These are phyloP conservation scores for Pseudogymnoascus sp. DNA, from an alignment of 2,329 filamentous ascomycete species.

Conservation along the genomic window DNA sequence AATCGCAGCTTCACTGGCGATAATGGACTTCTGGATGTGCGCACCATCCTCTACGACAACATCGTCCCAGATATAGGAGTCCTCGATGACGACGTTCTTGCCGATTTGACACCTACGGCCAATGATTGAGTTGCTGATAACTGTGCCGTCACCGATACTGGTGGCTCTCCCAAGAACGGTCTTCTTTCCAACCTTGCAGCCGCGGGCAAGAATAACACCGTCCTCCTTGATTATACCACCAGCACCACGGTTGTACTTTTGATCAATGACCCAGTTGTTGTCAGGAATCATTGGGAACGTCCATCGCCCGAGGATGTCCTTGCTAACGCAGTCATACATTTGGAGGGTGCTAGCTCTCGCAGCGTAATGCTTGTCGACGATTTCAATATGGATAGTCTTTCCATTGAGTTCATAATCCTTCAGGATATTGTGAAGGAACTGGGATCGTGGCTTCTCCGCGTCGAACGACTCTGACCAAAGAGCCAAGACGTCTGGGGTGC, in stretches of 20 bases:
- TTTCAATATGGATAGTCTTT: slow-evolving; percentile 90
- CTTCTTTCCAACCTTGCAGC: slow-evolving; percentile 61
- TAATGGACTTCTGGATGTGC: slow-evolving; percentile 63
- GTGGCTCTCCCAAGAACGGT: slow-evolving; percentile 74
- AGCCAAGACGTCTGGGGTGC: slow-evolving; percentile 88
- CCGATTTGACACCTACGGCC: slow-evolving; percentile 84
- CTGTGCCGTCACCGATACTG: slow-evolving; percentile 65
- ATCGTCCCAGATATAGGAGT: slow-evolving; percentile 86
- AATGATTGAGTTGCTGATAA: slow-evolving; percentile 69
- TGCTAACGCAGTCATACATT: slow-evolving; percentile 83
- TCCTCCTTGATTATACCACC: slow-evolving; percentile 73
- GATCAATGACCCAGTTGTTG: slow-evolving; percentile 72
- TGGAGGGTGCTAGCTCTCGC: slow-evolving; percentile 80
- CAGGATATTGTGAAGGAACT: slow-evolving; percentile 85
- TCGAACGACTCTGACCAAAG: slow-evolving; percentile 98
- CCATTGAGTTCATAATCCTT: slow-evolving; percentile 97
- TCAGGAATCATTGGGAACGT: slow-evolving; percentile 85
- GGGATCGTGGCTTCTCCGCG: slow-evolving; percentile 81
- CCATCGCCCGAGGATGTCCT: slow-evolving; percentile 81
- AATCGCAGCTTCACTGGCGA: slow-evolving; percentile 67
- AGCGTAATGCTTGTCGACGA: slow-evolving; percentile 76
- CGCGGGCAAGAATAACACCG: slow-evolving; percentile 65
- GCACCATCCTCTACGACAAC: slow-evolving; percentile 69
- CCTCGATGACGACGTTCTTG: slow-evolving; percentile 69
- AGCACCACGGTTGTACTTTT: slow-evolving; percentile 66